A percentile compares a stretch with the other conserved stretches of the same genome.
Evolutionary conservation across 2,329 filamentous ascomycete species (phyloP).

Genomic region (Cordyceps pruinosa): DNA sequence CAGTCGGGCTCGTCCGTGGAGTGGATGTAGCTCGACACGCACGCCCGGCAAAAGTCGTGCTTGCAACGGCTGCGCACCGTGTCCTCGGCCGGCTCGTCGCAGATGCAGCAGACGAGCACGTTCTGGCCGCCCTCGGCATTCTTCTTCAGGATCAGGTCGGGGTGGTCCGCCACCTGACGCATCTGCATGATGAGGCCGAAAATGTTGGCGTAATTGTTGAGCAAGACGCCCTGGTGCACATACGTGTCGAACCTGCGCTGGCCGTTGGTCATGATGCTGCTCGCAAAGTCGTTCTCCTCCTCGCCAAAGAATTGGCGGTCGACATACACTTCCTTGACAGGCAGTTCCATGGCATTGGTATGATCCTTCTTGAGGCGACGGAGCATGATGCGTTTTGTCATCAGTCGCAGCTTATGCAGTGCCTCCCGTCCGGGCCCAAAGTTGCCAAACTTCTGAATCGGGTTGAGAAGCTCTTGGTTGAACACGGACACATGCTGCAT

Average conservation of each 20-base stretch:
- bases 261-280: slow-evolving; percentile 90
- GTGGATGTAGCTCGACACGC: slow-evolving; percentile 51
- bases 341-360: slow-evolving; percentile 90
- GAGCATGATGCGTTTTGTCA: slow-evolving; percentile 92
- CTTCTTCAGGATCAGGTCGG: slow-evolving; percentile 88
- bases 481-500: slow-evolving; percentile 56
- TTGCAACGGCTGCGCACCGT: slow-evolving; percentile 86
- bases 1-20: slow-evolving; percentile 75
- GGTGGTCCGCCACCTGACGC: slow-evolving; percentile 95
- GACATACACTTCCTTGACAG: slow-evolving; percentile 86
- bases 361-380: slow-evolving; percentile 91
- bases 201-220: slow-evolving; percentile 98
- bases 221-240: slow-evolving; percentile 83
- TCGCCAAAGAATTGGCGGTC: slow-evolving; percentile 96
- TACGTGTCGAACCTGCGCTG: slow-evolving; percentile 91
- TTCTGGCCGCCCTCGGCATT: slow-evolving; percentile 81
- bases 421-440: slow-evolving; percentile 57
- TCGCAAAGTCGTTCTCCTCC: slow-evolving; percentile 90
- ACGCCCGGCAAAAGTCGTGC: slow-evolving; percentile 58
- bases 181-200: slow-evolving; percentile 99
- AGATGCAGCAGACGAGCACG: slow-evolving; percentile 85
- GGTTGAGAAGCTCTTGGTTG: slow-evolving; percentile 91
- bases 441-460: slow-evolving; percentile 60
- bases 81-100: slow-evolving; percentile 92
- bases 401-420: slow-evolving; percentile 73